A percentile compares a stretch with the other conserved stretches of the same genome.
Conservation (phyloP, 768 basidiomycete genomes). For the Asterophora lycoperdoides region DNA sequence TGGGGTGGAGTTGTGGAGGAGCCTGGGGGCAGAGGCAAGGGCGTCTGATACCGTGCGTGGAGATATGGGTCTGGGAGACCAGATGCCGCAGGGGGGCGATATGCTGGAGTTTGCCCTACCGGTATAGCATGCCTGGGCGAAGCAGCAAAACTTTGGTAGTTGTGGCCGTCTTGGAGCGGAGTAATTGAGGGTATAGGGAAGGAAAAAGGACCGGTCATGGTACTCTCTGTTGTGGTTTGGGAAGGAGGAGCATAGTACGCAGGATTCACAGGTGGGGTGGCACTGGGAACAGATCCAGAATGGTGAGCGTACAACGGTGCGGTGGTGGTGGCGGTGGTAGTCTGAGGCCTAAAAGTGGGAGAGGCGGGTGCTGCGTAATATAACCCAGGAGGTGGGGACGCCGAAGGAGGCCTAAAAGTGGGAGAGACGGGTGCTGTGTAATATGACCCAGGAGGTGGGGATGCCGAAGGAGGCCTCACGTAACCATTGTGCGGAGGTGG, state of each 20-base stretch:
- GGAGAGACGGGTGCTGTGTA: not conserved
- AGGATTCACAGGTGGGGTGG: not conserved
- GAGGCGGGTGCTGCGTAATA: not conserved
- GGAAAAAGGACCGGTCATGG: slow-evolving; percentile 10
- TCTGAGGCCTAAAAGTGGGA: not conserved
- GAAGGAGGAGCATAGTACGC: not conserved
- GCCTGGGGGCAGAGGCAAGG: slow-evolving; percentile 51
- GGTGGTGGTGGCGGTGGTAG: too few species aligned
- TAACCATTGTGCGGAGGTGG: slow-evolving; percentile 4
- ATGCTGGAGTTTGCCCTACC: slow-evolving; percentile 5
- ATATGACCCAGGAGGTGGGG: not conserved
- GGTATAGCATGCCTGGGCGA: slow-evolving; percentile 1
- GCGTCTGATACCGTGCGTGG: slow-evolving; percentile 45
- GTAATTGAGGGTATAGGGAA: slow-evolving; percentile 32
- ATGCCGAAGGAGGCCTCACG: slow-evolving; percentile 9
- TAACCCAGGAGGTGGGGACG: not conserved
- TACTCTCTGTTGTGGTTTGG: not conserved
- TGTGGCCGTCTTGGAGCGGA: slow-evolving; percentile 7
- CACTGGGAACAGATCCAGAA: not conserved
- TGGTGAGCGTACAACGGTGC: not conserved
- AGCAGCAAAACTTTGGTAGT: not conserved
- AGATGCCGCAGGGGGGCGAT: slow-evolving; percentile 12
- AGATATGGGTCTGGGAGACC: slow-evolving; percentile 41
- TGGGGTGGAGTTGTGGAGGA: slow-evolving; percentile 10
- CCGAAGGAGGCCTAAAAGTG: not conserved